Conservation (phyloP, 2,329 filamentous ascomycete species). For the Chrysoporthe cubensis region DNA sequence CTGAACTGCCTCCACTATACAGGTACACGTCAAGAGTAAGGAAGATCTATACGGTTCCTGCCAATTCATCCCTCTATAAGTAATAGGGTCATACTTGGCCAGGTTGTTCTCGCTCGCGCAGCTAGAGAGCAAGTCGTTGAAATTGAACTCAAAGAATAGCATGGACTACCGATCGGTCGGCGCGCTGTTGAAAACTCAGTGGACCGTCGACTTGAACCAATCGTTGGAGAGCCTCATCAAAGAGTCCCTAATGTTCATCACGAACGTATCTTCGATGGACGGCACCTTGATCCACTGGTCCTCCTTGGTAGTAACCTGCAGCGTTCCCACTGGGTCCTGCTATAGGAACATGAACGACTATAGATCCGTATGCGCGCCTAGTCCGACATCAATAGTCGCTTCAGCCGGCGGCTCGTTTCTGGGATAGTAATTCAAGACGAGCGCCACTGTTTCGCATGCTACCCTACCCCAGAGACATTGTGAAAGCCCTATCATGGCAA, state of each 20-base stretch:
- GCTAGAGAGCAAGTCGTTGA: conserved; percentile 54
- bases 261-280: conserved; percentile 49
- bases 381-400: conserved; percentile 41
- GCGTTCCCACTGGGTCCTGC: conserved; percentile 48
- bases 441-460: too few relatives aligned
- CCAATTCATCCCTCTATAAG: conserved; percentile 47
- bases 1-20: conserved; percentile 37
- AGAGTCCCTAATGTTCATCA: conserved; percentile 58
- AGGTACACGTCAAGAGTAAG: not conserved
- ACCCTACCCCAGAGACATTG: too few relatives aligned
- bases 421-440: conserved; percentile 45
- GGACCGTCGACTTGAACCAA: conserved; percentile 51
- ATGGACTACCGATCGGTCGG: conserved; percentile 52
- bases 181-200: conserved; percentile 51
- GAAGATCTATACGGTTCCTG: conserved; percentile 32
- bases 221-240: conserved; percentile 57
- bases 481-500: too few relatives aligned
- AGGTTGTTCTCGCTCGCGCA: conserved; percentile 51
- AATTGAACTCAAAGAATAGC: conserved; percentile 60
- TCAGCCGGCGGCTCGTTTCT: conserved; percentile 39
- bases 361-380: conserved; percentile 52
- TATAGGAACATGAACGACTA: conserved; percentile 54
- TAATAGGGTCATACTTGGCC: conserved; percentile 55
- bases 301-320: conserved; percentile 47
- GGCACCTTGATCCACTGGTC: conserved; percentile 49